Base-by-base conservation (phyloP, 257 asterid genomes). In the Solanum sejunctum region DNA sequence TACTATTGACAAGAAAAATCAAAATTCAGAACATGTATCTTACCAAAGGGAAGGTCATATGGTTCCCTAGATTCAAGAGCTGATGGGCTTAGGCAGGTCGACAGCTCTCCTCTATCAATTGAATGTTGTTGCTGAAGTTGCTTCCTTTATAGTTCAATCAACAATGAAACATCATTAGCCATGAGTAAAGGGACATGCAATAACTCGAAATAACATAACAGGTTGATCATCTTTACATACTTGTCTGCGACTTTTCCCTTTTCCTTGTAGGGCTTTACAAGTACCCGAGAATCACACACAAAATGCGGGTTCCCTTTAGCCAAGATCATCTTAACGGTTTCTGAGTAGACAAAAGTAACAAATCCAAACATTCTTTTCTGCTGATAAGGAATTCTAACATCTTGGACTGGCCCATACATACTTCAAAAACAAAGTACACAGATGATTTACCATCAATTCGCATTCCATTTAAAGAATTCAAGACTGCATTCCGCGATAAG, bases 331-430 rank as follows among this genome's bases (percentile, higher is more conserved):
- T 92, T 89, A 26, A 89, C 94, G 3, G 97, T 91, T 83, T 91
- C 94, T 0, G 94, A 91, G 84, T 88, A 87, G 77, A 88, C 87
- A 89, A 94, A 94, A 0, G 99, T 92, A 23, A 95, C 99, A 77
- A 95, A 95, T n/a, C 99, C 99, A 84, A 95, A 95, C 99, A 95
- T 95, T 1, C 99, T 87, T 87, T 93, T 95, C 87, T 87, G 93
- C 86, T 91, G 95, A 86, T 81, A 84, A 0, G 97, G 98, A 83
- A 93, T 91, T 85, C 99, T 89, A 80, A 94, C 97, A 86, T 92
- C 94, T 83, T 88, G 89, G 64, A 94, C 97, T 1, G 93, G 94
- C 39, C 97, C 97, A 84, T 87, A 95, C 91, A 88, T 92, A 77
- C 99, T 95, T 77, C 88, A 85, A 11, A 88, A 85, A 12, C 80